Evolutionary conservation across 2,329 filamentous ascomycete species (phyloP), one percentile per base, ranked within the genome.

Genomic region (Blastomyces percursus): DNA sequence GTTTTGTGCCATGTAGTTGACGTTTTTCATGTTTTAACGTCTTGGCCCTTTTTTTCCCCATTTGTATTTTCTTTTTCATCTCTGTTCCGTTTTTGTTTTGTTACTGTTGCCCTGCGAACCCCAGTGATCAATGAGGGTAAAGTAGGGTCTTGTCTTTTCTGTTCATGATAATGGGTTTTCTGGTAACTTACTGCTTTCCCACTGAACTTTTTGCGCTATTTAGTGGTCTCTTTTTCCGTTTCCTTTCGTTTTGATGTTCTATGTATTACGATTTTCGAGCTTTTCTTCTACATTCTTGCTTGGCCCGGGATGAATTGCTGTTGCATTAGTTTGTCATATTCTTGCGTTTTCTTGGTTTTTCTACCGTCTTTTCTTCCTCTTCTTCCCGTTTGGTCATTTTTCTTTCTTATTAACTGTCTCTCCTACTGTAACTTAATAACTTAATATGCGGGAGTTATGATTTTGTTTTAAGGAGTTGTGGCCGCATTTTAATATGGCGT

Each of bases 331-430:
- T 58, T 59, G 4, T 64, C 65, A 48, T 61, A 64, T 64, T 67
- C 40, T 65, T 59, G 64, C 64, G 62, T 68, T 69, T 65, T 66
- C 69, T 65, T 67, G 54, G n/a, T n/a, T n/a, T n/a, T 60, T 61
- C 64, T 66, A 60, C 65, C 62, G 64, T 64, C 62, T 68, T 69
- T 65, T 66, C 69, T 65, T 67, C 65, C 51, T 30, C 61, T 64
- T 32, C 3, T 32, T 54, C 27, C 1, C 9, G 11, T 30, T 7
- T 30, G 27, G 21, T 4, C 4, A 30, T 11, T 32, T 32, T 30
- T 32, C 50, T 11, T 50, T 6, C 21, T 8, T 21, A 27, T 24
- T 50, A 6, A 1, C 19, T 9, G 9, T 30, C 14, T 51, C 27
- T 27, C 19, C 50, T 32, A 54, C 27, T 54, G n/a, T 50, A 50